Conservation (phyloP, 148 eudicot species). For the Fagopyrum homotropicum region DNA sequence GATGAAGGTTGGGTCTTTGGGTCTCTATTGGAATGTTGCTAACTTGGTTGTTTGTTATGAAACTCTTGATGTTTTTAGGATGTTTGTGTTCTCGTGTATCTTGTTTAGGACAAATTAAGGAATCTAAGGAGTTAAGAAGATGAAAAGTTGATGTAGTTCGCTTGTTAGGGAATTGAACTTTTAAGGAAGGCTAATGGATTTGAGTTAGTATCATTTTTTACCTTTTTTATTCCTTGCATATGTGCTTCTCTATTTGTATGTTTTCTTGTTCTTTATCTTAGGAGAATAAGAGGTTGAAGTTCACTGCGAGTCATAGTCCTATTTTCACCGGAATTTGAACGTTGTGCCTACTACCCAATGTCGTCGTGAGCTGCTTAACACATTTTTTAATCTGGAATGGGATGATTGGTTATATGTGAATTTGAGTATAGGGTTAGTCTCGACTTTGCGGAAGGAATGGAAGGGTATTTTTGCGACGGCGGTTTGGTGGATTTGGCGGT, state of each 20-base stretch:
- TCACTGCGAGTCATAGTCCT: too few species aligned
- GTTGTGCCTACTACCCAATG: too few species aligned
- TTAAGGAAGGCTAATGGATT: conserved; percentile 4
- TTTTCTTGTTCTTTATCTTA: not conserved
- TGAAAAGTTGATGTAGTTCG: not conserved
- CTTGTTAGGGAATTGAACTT: conserved; percentile 3
- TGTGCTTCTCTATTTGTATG: not conserved
- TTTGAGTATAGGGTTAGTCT: too few species aligned
- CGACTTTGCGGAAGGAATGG: too few species aligned
- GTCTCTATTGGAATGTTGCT: conserved; percentile 4
- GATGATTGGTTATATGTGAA: too few species aligned
- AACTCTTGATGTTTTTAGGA: not conserved
- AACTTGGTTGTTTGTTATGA: not conserved
- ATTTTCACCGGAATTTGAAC: too few species aligned
- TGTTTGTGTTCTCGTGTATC: not conserved
- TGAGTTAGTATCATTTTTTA: not conserved
- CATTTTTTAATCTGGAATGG: too few species aligned
- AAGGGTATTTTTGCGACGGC: too few species aligned
- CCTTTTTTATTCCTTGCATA: not conserved
- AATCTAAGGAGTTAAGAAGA: conserved; percentile 1
- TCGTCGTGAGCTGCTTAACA: too few species aligned
- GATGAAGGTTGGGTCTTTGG: not conserved
- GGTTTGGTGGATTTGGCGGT: too few species aligned
- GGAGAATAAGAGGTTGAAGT: too few species aligned
- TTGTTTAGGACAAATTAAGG: not conserved